phyloP scores from a whole-genome alignment of 441 rosid genomes.

The Populus trichocarpa region DNA sequence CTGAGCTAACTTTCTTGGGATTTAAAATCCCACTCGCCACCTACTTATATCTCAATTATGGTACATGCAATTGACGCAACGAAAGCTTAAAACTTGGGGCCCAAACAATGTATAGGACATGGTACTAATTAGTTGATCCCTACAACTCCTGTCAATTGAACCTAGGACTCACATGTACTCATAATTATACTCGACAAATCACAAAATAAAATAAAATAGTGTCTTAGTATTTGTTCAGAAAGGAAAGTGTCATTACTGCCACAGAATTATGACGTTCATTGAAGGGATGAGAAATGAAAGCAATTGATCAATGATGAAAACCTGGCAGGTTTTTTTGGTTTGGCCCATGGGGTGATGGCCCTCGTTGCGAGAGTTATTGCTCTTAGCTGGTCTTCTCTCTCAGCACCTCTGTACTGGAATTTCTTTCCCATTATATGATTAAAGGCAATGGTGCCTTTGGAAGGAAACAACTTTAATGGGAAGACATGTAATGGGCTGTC shows the following conservation, averaged over 20 bases:
- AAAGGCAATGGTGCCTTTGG: conserved; percentile 33
- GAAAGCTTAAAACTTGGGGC: neutral
- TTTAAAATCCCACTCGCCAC: neutral
- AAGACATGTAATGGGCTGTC: conserved; percentile 26
- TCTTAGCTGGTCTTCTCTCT: conserved; percentile 13
- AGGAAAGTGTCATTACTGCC: neutral
- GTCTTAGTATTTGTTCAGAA: neutral
- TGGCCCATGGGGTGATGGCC: conserved; percentile 2
- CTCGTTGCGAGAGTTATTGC: conserved; percentile 5
- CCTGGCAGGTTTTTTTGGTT: neutral
- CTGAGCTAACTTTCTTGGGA: neutral
- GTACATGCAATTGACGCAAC: conserved; percentile 9
- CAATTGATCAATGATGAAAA: neutral
- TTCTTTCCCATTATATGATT: conserved; percentile 28
- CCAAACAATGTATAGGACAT: neutral
- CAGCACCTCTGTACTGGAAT: neutral
- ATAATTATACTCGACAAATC: neutral
- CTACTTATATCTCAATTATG: conserved; percentile 6
- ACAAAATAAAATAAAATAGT: neutral
- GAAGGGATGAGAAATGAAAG: neutral
- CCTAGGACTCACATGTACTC: neutral
- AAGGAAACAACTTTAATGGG: conserved; percentile 44
- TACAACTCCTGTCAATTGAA: neutral
- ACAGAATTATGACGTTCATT: neutral
- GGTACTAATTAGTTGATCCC: neutral